Evolutionary conservation across 164 flowering plant genomes (phyloP), one percentile per base, ranked within the genome.

Genomic region (Warburgia ugandensis): DNA sequence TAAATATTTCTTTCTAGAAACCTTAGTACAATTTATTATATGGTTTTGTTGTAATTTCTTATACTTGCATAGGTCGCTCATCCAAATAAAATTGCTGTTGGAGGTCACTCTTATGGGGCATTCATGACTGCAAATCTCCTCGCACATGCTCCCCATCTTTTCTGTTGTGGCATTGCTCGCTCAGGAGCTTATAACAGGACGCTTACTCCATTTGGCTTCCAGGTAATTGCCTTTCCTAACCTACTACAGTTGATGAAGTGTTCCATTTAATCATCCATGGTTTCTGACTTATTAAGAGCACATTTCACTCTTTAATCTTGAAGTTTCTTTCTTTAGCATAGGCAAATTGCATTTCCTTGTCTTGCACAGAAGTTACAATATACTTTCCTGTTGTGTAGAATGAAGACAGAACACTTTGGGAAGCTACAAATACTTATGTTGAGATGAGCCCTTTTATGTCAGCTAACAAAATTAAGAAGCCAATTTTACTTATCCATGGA

Each of bases 101-200:
- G 98, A 13, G 98, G 98, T 67, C 98, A 92, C 68, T 92, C 98
- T 14, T 92, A 92, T 77, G 98, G 98, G 8, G 98, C 96, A 57
- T 92, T 92, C 64, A 92, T 92, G 98, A 77, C 96, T 13, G 95
- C 98, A 54, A 92, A 92, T 58, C 95, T 92, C 56, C 64, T 92
- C 47, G 98, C 98, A 45, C 98, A 92, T 65, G 98, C 96, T 26
- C 88, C 98, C 51, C 98, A 92, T 73, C 89, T 92, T 57, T 92
- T 92, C 69, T 68, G 82, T 60, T 92, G 98, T 68, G 98, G 98
- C 42, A 68, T 92, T 61, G 95, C 98, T 69, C 96, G 95, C 37
- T 92, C 96, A 54, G 96, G 96, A 48, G 98, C 98, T 51, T 92
- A 92, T 68, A 88, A 92, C 72, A 72, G 98, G 66, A 88, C 98